Base-by-base conservation (phyloP, 768 basidiomycete genomes). In the Chalciporus pseudorubinellus region DNA sequence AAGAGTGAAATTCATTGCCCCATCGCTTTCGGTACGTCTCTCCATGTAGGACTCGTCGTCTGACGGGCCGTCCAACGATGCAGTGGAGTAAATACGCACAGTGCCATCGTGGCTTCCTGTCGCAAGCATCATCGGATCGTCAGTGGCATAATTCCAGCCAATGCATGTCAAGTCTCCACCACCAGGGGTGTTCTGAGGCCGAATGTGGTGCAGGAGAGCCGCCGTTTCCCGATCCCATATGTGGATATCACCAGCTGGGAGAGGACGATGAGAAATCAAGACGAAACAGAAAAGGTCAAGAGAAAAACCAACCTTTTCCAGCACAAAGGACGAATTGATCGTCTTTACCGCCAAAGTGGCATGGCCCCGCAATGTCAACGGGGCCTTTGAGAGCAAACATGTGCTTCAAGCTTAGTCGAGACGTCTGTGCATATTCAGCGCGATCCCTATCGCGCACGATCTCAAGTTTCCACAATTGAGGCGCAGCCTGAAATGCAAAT, bases 181-280 rank as follows among this genome's bases (percentile, higher is more conserved):
- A 4, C 81, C 78, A 26, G 79, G 76, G 11, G 57, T 21, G 16
- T 58, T 63, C 13, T 83, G 84, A 24, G 82, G 77, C 13, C 78
- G 81, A 57, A 92, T 77, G 55, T 83, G 78, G 55, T 89, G 88
- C 3, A 92, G 73, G 1, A 89, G 71, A 8, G 81, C 76, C 6
- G 80, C 90, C 11, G 85, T 86, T 69, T 91, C 88, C 52, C 83
- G 81, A 60, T 92, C 90, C 90, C 90, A 92, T 12, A 92, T 87
- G 61, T 89, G 85, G 13, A 92, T 84, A 59, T 90, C 87, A 4
- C 90, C 90, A 53, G 80, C 89, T 90, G 53, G n/a, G n/a, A 31
- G 20, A 40, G 39, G 18, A 38, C 18, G 6, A 45, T 50, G 13
- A 54, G 50, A 36, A 50, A 26, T 26, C 4, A 36, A 9, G 4